phyloP scores from a whole-genome alignment of 2,329 filamentous ascomycete species.

The Plectosphaerella plurivora region DNA sequence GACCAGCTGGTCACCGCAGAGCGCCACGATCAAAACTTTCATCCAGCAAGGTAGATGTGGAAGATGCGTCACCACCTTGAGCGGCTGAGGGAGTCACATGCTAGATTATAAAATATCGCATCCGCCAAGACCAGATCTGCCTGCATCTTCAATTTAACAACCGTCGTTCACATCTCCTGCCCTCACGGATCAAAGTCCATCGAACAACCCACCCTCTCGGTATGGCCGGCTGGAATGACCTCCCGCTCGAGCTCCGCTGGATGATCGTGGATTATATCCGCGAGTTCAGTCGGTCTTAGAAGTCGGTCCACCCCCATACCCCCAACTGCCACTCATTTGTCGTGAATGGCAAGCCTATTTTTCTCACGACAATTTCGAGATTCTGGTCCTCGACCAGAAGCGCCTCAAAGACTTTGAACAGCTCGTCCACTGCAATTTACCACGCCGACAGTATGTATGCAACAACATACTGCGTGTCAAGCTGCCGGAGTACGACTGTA shows the following conservation, averaged over 20 bases:
- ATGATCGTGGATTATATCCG: not conserved
- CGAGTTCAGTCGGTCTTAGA: not conserved
- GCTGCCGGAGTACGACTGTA: not conserved
- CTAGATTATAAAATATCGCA: too few relatives aligned
- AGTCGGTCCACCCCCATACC: not conserved
- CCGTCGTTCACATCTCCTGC: not conserved
- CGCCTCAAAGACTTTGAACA: not conserved
- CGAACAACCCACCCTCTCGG: not conserved
- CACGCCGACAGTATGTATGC: not conserved
- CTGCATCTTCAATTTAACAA: not conserved
- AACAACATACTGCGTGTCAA: not conserved
- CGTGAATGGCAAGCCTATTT: not conserved
- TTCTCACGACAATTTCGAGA: not conserved
- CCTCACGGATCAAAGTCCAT: not conserved
- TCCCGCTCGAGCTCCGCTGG: not conserved
- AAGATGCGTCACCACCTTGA: too few relatives aligned
- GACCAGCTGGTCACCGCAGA: too few relatives aligned
- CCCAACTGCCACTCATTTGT: not conserved
- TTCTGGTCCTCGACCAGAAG: not conserved
- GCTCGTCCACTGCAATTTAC: not conserved
- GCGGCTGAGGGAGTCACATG: too few relatives aligned
- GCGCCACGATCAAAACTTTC: too few relatives aligned
- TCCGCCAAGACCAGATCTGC: too few relatives aligned
- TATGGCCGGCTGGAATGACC: not conserved
- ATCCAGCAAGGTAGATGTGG: too few relatives aligned